Conservation (phyloP, 169 alveolate genomes). For the Eimeria sp. region DNA sequence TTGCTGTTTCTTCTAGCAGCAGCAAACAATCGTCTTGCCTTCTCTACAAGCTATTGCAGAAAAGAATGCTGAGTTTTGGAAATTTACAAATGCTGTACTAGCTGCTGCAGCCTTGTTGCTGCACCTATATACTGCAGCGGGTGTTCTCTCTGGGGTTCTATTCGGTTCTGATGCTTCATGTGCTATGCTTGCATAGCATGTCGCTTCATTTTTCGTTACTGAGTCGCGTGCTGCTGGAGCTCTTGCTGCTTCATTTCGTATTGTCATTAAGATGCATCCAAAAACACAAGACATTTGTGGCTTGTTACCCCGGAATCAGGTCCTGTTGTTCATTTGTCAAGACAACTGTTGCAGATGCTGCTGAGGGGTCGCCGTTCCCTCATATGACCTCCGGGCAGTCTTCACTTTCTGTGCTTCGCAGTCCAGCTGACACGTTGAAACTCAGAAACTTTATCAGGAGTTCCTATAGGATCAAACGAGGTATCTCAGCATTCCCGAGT, state of each 20-base stretch:
- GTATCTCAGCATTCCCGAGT: too few relatives aligned
- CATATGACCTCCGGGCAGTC: background rate
- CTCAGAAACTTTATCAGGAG: too few relatives aligned
- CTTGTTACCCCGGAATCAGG: background rate
- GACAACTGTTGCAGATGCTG: background rate
- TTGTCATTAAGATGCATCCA: too few relatives aligned
- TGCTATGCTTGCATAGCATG: too few relatives aligned
- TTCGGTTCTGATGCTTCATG: too few relatives aligned
- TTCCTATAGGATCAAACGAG: too few relatives aligned
- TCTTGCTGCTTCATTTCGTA: too few relatives aligned
- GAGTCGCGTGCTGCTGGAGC: too few relatives aligned
- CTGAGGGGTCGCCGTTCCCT: background rate
- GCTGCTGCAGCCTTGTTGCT: background rate
- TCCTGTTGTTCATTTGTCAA: background rate
- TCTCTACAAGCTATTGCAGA: background rate
- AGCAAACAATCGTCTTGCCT: too few relatives aligned
- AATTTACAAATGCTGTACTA: background rate
- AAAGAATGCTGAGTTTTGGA: background rate
- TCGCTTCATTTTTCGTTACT: too few relatives aligned
- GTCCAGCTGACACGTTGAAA: background rate
- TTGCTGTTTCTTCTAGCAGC: background rate
- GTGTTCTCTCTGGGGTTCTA: too few relatives aligned
- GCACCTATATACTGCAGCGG: too few relatives aligned
- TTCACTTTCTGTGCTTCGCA: background rate
- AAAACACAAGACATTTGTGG: background rate